Percentiles rank a stretch among this genome's conserved stretches.
phyloP scores from a whole-genome alignment of 495 filamentous ascomycete species.

The Parachaetomium inaequale region DNA sequence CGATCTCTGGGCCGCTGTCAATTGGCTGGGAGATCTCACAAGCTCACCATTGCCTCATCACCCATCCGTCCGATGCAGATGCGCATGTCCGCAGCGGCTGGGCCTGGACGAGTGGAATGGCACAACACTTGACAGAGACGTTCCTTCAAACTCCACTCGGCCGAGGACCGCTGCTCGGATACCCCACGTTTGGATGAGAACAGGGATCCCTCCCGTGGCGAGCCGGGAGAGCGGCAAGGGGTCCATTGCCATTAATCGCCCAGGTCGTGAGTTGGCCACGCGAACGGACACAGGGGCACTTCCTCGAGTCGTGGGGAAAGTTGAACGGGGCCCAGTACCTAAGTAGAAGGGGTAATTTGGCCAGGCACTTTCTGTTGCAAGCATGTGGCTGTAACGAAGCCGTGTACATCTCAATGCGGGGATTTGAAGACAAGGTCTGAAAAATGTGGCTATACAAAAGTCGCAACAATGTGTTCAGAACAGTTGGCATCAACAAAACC shows the following conservation, averaged over 20 bases:
- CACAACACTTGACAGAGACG: background rate
- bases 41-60: background rate
- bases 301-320: background rate
- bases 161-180: too few species aligned
- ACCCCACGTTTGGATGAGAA: too few species aligned
- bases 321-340: background rate
- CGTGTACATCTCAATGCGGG: too few species aligned
- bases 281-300: background rate
- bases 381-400: background rate
- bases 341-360: background rate
- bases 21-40: background rate
- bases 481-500: too few species aligned
- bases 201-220: too few species aligned
- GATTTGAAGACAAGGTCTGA: too few species aligned
- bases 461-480: too few species aligned
- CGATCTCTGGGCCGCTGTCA: background rate
- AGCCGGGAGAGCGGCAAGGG: background rate
- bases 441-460: too few species aligned
- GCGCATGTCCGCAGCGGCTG: background rate
- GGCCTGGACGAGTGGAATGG: background rate
- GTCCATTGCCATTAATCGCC: too few species aligned
- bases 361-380: too few species aligned
- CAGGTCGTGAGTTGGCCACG: background rate
- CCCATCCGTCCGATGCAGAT: conserved; percentile 9
- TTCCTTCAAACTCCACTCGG: too few species aligned